Conservation (phyloP, 139 green algal genomes). For the Trebouxia sp. region DNA sequence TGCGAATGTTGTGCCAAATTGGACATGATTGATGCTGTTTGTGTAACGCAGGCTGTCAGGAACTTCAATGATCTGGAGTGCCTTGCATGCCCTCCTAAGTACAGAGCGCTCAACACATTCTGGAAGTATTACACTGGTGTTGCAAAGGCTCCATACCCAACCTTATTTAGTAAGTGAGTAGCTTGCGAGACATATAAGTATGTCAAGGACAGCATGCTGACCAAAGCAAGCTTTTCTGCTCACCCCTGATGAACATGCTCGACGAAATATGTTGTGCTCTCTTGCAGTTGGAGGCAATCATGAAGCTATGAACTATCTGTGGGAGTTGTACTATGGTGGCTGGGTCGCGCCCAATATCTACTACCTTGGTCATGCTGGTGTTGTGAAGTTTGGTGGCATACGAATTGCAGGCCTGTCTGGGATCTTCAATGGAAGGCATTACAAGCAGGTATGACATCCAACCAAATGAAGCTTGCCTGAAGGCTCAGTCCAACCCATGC, state of each 20-base stretch:
- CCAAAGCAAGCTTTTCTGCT: not conserved
- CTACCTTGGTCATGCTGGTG: slow-evolving; percentile 90
- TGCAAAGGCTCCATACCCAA: slow-evolving; percentile 79
- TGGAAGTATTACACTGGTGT: slow-evolving; percentile 95
- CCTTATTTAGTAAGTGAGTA: slow-evolving; percentile 91
- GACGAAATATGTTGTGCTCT: no score
- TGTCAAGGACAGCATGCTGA: not conserved
- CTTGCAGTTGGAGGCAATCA: slow-evolving; percentile 96
- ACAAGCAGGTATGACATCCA: slow-evolving; percentile 53
- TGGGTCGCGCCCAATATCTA: slow-evolving; percentile 97
- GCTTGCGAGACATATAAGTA: no score
- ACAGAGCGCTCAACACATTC: slow-evolving; percentile 88
- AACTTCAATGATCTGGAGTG: slow-evolving; percentile 95
- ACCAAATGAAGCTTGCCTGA: no score
- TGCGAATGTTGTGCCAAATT: not conserved
- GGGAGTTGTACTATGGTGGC: slow-evolving; percentile 95
- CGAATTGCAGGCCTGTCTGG: slow-evolving; percentile 93
- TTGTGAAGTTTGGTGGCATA: slow-evolving; percentile 90
- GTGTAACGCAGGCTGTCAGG: slow-evolving; percentile 79
- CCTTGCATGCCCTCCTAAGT: slow-evolving; percentile 93
- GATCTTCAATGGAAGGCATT: slow-evolving; percentile 87
- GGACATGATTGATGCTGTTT: not conserved
- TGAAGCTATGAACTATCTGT: slow-evolving; percentile 94
- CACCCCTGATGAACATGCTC: not conserved
- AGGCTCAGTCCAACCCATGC: no score